These are phyloP conservation scores for Cryphonectria japonica DNA, from an alignment of 2,329 filamentous ascomycete genomes.

Conservation along the genomic window DNA sequence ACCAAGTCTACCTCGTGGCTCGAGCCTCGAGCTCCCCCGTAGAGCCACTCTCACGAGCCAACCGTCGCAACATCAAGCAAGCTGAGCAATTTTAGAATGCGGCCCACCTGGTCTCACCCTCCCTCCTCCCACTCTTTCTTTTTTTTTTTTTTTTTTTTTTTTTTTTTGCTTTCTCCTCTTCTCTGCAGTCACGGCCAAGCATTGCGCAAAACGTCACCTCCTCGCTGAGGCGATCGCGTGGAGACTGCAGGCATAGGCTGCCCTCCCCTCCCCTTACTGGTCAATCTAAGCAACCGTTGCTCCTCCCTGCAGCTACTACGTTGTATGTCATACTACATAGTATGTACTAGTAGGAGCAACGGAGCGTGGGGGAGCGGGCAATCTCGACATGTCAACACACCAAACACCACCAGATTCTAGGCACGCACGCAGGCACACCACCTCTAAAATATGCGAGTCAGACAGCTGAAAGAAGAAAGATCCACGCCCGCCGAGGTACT, in stretches of 20 bases:
- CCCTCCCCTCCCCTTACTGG: background rate
- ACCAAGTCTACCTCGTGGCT: slow-evolving; percentile 9
- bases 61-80: background rate
- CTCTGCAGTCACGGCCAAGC: background rate
- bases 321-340: background rate
- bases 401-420: background rate
- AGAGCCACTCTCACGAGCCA: slow-evolving; percentile 11
- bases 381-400: slow-evolving; percentile 10
- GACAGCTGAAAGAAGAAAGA: slow-evolving; percentile 30
- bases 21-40: background rate
- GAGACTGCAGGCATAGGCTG: background rate
- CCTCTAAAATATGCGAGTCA: slow-evolving; percentile 31
- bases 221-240: background rate
- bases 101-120: background rate
- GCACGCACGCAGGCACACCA: slow-evolving; percentile 22
- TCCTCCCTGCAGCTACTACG: background rate
- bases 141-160: background rate
- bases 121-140: background rate
- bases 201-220: background rate
- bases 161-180: background rate
- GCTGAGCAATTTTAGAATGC: slow-evolving; percentile 6
- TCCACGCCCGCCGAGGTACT: slow-evolving; percentile 26
- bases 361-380: background rate
- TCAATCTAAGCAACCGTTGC: background rate
- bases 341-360: background rate